Evolutionary conservation across 345 rosid species (phyloP).

Genomic region (Eucalyptus pauciflora): DNA sequence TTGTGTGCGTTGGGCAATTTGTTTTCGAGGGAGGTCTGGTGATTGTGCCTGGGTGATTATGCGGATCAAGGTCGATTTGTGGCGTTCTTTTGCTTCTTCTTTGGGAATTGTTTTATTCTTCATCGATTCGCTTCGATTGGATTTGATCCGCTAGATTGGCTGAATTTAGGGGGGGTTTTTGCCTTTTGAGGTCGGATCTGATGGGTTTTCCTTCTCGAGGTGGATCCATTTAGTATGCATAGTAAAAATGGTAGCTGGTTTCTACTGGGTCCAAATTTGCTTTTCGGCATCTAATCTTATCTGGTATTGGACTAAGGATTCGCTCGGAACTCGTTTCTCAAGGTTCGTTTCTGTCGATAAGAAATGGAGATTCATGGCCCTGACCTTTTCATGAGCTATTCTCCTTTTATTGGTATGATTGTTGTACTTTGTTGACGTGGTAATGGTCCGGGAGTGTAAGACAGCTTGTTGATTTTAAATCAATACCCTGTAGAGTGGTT

Average conservation of each 20-base stretch:
- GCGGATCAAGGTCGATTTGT: neutral
- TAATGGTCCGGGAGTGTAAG: neutral
- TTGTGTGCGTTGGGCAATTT: neutral
- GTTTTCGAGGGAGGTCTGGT: neutral
- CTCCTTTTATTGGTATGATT: neutral
- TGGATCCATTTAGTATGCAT: neutral
- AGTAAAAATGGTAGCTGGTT: neutral
- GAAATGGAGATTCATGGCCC: neutral
- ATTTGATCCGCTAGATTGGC: neutral
- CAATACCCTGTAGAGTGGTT: neutral
- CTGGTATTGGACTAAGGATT: neutral
- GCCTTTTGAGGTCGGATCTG: neutral
- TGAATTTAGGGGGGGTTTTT: neutral
- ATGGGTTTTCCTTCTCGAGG: neutral
- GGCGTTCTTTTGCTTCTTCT: neutral
- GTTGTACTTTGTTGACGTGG: neutral
- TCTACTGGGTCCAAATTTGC: neutral
- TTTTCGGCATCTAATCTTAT: neutral
- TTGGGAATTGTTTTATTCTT: neutral
- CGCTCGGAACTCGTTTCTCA: neutral
- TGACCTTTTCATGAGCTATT: neutral
- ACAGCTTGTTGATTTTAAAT: neutral
- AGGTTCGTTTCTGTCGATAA: neutral
- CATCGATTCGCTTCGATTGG: neutral
- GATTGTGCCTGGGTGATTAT: neutral